Conservation (phyloP, 2,329 filamentous ascomycete species). For the Xylaria sp. region DNA sequence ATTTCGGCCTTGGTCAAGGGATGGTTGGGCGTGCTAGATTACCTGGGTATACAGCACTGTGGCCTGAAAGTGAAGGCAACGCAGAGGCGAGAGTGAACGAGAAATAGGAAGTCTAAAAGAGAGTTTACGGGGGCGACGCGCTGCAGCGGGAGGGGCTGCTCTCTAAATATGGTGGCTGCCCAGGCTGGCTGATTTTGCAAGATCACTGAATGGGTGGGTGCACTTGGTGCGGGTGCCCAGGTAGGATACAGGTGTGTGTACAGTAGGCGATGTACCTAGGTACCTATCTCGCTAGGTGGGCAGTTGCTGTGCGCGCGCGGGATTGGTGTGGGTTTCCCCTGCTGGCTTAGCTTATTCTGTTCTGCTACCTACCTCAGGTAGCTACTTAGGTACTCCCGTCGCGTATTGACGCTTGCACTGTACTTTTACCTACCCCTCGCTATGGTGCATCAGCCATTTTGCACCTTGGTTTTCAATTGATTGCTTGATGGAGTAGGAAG, state of each 20-base stretch:
- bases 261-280: background rate
- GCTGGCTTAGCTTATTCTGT: constrained; percentile 28
- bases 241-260: constrained; percentile 16
- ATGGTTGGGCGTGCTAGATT: constrained; percentile 25
- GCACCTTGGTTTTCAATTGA: constrained; percentile 24
- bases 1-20: constrained; percentile 2
- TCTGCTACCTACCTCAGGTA: background rate
- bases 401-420: background rate
- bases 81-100: constrained; percentile 31
- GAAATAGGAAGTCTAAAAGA: constrained; percentile 41
- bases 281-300: constrained; percentile 6
- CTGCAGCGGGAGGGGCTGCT: constrained; percentile 44
- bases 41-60: constrained; percentile 26
- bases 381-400: background rate
- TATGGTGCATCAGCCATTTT: background rate
- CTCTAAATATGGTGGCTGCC: constrained; percentile 46
- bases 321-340: constrained; percentile 27
- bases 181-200: constrained; percentile 45
- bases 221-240: constrained; percentile 32
- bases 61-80: constrained; percentile 20
- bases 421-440: constrained; percentile 4
- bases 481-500: constrained; percentile 7
- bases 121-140: constrained; percentile 43
- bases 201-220: constrained; percentile 42
- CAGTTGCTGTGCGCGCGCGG: constrained; percentile 21